Percentiles rank a stretch among this genome's conserved stretches.
Evolutionary conservation across 2,329 filamentous ascomycete genomes (phyloP).

Genomic region (Keithomyces neogunnii): DNA sequence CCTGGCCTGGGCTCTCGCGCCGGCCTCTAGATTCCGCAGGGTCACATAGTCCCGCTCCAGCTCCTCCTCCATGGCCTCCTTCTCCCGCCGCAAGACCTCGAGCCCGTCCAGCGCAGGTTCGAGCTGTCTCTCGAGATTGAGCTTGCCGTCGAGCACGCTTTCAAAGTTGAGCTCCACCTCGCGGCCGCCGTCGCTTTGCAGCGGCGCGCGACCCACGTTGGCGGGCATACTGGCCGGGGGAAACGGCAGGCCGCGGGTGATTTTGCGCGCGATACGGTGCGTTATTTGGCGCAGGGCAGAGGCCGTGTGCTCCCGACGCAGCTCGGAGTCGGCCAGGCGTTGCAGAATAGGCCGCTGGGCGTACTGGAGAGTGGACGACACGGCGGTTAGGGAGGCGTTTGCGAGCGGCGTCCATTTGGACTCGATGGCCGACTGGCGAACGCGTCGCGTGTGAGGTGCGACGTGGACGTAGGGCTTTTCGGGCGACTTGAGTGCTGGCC

Average conservation of each 20-base stretch:
- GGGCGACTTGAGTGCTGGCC: constrained; percentile 16
- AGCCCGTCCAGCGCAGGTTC: constrained; percentile 56
- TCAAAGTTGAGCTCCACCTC: constrained; percentile 59
- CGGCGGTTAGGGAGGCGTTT: constrained; percentile 42
- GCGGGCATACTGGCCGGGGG: constrained; percentile 39
- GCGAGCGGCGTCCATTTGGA: constrained; percentile 58
- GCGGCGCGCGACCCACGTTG: constrained; percentile 7
- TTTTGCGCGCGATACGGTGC: constrained; percentile 46
- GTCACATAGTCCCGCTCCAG: constrained; percentile 47
- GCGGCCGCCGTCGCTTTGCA: constrained; percentile 31
- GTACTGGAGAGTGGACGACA: constrained; percentile 47
- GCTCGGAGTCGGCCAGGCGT: constrained; percentile 39
- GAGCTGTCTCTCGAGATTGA: constrained; percentile 47
- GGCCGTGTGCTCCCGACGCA: constrained; percentile 44
- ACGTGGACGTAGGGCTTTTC: constrained; percentile 40
- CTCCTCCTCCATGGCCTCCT: constrained; percentile 44
- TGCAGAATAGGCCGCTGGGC: constrained; percentile 55
- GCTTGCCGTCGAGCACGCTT: constrained; percentile 51
- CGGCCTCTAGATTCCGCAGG: constrained; percentile 43
- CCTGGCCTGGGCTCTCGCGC: constrained; percentile 45
- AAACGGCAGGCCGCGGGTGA: constrained; percentile 56
- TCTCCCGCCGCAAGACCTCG: constrained; percentile 50
- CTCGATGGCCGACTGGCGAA: constrained; percentile 58
- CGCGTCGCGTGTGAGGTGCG: constrained; percentile 37
- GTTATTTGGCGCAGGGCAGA: constrained; percentile 47